phyloP scores from a whole-genome alignment of 768 basidiomycete species.

The Tephrocybe sp. region DNA sequence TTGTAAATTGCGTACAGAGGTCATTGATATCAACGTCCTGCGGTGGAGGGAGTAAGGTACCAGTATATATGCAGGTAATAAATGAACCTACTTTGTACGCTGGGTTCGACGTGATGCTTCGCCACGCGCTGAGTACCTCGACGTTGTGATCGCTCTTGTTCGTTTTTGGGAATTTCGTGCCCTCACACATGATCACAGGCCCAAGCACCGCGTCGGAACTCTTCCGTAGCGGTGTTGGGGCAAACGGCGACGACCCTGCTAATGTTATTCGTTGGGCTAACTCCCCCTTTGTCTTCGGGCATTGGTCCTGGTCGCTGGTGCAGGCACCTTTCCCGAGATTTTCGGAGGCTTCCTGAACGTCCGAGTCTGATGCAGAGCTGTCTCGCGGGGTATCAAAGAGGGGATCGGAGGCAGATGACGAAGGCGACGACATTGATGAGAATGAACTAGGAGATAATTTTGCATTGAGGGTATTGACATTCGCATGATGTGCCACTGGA shows the following conservation, averaged over 20 bases:
- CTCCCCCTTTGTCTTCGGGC: constrained; percentile 59
- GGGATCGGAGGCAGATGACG: constrained; percentile 32
- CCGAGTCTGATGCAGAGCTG: constrained; percentile 30
- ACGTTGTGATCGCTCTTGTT: constrained; percentile 70
- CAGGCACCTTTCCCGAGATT: constrained; percentile 14
- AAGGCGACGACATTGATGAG: constrained; percentile 39
- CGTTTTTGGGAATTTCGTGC: constrained; percentile 68
- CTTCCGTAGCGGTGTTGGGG: constrained; percentile 40
- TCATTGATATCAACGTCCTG: constrained; percentile 79
- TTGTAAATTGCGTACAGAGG: constrained; percentile 76
- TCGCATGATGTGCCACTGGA: constrained; percentile 53
- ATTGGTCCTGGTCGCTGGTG: constrained; percentile 19
- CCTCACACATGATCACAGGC: constrained; percentile 64
- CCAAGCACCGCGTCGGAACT: constrained; percentile 43
- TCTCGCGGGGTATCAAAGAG: constrained; percentile 35
- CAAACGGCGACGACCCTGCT: constrained; percentile 65
- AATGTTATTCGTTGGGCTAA: constrained; percentile 47
- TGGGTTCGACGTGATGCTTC: constrained; percentile 71
- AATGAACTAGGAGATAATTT: constrained; percentile 29
- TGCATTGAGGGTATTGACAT: constrained; percentile 18
- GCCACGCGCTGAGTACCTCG: constrained; percentile 79
- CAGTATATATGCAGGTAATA: constrained; percentile 1
- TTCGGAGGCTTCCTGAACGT: constrained; percentile 17
- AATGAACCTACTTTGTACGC: constrained; percentile 64
- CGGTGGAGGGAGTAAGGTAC: constrained; percentile 8